These are phyloP conservation scores for Quercus engelmannii DNA, from an alignment of 306 rosid genomes.

Conservation along the genomic window DNA sequence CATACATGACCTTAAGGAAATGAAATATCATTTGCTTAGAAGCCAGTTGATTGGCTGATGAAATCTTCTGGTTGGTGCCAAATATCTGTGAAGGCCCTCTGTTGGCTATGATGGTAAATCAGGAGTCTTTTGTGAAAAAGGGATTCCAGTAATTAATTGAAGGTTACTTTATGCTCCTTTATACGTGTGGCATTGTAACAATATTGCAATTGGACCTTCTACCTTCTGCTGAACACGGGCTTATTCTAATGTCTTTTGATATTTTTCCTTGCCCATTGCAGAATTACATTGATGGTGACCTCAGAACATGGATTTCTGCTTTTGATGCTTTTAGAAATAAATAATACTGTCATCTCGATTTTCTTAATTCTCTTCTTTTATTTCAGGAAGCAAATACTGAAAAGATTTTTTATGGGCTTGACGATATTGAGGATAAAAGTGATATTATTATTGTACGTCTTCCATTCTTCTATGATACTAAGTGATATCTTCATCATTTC, in stretches of 20 bases:
- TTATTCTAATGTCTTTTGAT: not conserved
- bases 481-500: not conserved
- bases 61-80: not conserved
- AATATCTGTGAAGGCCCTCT: not conserved
- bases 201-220: not conserved
- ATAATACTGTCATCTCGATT: not conserved
- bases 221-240: not conserved
- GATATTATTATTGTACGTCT: slow-evolving; percentile 82
- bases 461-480: slow-evolving; percentile 12
- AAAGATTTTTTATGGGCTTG: slow-evolving; percentile 87
- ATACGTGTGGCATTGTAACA: not conserved
- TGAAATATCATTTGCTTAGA: not conserved
- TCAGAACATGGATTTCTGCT: not conserved
- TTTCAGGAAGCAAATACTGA: slow-evolving; percentile 89
- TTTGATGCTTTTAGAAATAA: not conserved
- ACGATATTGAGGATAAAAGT: slow-evolving; percentile 64
- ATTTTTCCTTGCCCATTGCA: not conserved
- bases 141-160: not conserved
- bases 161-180: not conserved
- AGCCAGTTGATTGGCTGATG: not conserved
- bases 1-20: not conserved
- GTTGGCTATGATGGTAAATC: not conserved
- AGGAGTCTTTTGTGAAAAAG: not conserved
- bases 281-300: slow-evolving; percentile 3
- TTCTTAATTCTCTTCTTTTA: slow-evolving; percentile 11